phyloP scores from a whole-genome alignment of 306 rosid genomes.

The Cucumis cinereus region DNA sequence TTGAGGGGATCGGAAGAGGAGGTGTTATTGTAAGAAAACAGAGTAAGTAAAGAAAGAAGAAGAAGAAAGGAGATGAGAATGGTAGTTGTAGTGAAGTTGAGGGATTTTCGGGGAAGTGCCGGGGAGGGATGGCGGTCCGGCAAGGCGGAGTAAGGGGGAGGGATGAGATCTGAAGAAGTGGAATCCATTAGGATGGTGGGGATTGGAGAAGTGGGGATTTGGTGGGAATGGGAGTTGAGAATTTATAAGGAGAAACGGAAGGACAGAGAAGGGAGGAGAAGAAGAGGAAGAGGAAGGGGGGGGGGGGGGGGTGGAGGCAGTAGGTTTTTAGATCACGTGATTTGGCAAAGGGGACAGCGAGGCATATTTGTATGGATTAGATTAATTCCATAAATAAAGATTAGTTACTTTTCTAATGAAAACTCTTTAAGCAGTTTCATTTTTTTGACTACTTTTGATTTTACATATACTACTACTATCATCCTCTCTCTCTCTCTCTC shows the following conservation, averaged over 20 bases:
- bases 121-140: conserved; percentile 8
- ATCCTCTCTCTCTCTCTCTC: no score
- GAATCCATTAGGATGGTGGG: background rate
- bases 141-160: conserved; percentile 22
- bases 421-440: background rate
- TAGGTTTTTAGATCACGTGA: background rate
- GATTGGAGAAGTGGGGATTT: background rate
- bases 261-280: background rate
- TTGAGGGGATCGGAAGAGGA: background rate
- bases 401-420: background rate
- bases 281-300: background rate
- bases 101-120: background rate
- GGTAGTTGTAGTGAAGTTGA: conserved; percentile 16
- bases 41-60: conserved; percentile 28
- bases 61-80: conserved; percentile 18
- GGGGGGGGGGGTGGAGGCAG: background rate
- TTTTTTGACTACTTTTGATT: background rate
- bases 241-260: background rate
- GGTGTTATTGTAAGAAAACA: conserved; percentile 16
- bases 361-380: background rate
- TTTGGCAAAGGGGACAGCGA: background rate
- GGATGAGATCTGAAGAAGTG: background rate
- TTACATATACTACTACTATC: background rate
- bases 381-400: background rate
- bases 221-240: background rate